phyloP scores from a whole-genome alignment of 1,284 basidiomycete genomes.

The Trichosporon asahii region DNA sequence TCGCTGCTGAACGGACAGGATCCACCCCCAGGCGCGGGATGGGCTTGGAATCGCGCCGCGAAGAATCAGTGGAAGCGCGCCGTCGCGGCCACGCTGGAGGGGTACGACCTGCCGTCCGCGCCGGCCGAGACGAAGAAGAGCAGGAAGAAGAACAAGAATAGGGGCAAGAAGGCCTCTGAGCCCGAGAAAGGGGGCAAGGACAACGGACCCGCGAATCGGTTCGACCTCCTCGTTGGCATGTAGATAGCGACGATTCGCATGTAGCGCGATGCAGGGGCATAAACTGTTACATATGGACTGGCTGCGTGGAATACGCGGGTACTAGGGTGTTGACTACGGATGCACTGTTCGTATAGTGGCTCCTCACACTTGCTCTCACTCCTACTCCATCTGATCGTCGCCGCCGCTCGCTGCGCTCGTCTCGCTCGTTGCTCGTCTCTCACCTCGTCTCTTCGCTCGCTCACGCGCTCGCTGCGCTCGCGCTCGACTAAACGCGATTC shows the following conservation, averaged over 20 bases:
- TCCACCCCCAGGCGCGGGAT: constrained; percentile 12
- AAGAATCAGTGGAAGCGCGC: background rate
- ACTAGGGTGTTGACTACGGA: background rate
- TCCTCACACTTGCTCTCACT: background rate
- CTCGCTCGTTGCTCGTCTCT: background rate
- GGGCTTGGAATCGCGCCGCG: constrained; percentile 18
- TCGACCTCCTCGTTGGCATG: background rate
- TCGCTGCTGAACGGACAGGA: constrained; percentile 23
- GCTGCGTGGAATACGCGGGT: background rate
- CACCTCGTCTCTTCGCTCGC: background rate
- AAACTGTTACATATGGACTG: constrained; percentile 4
- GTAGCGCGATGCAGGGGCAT: background rate
- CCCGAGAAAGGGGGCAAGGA: background rate
- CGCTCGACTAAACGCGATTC: background rate
- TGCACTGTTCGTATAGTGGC: background rate
- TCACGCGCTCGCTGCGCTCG: background rate
- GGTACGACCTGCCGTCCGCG: background rate
- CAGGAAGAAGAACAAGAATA: background rate
- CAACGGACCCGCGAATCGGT: background rate
- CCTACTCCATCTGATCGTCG: background rate
- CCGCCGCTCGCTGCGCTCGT: too few relatives aligned
- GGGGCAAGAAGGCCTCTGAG: background rate
- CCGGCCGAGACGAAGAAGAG: background rate
- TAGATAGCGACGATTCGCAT: background rate
- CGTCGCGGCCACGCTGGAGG: background rate